A percentile compares a stretch with the other conserved stretches of the same genome.
Evolutionary conservation across 2,329 filamentous ascomycete genomes (phyloP).

Genomic region (Clarireedia paspali): DNA sequence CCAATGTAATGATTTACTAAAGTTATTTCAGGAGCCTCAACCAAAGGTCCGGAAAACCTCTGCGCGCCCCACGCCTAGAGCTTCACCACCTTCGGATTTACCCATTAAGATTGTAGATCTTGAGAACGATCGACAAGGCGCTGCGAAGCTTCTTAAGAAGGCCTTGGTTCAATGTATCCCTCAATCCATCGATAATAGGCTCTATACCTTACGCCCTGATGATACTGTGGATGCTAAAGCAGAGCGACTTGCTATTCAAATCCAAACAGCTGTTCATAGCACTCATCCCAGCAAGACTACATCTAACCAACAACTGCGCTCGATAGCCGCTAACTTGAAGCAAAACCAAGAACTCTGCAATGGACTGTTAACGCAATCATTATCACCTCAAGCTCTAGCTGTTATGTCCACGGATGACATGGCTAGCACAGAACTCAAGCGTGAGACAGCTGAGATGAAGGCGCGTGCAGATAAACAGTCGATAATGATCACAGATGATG

Average conservation of each 20-base stretch:
- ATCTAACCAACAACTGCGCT: constrained; percentile 59
- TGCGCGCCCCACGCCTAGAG: constrained; percentile 35
- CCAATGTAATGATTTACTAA: constrained; percentile 6
- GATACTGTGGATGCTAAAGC: constrained; percentile 57
- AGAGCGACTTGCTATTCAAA: constrained; percentile 64
- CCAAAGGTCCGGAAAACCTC: constrained; percentile 48
- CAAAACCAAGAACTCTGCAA: constrained; percentile 73
- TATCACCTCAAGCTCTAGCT: constrained; percentile 71
- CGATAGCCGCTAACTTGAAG: constrained; percentile 81
- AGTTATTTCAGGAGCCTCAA: constrained; percentile 32
- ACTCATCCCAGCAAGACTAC: constrained; percentile 45
- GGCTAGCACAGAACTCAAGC: constrained; percentile 82
- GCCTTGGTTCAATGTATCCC: constrained; percentile 59
- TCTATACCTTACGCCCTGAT: constrained; percentile 55
- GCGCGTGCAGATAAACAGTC: constrained; percentile 75
- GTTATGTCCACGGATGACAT: constrained; percentile 86
- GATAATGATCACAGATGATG: constrained; percentile 66
- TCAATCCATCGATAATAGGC: constrained; percentile 57
- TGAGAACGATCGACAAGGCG: constrained; percentile 55
- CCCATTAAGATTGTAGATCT: constrained; percentile 46
- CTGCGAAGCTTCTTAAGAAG: constrained; percentile 64
- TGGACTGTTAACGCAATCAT: constrained; percentile 62
- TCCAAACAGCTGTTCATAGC: constrained; percentile 65
- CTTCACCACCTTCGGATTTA: constrained; percentile 34
- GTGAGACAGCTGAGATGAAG: constrained; percentile 67